Evolutionary conservation across 257 asterid species (phyloP).

Genomic region (Fraxinus americana): DNA sequence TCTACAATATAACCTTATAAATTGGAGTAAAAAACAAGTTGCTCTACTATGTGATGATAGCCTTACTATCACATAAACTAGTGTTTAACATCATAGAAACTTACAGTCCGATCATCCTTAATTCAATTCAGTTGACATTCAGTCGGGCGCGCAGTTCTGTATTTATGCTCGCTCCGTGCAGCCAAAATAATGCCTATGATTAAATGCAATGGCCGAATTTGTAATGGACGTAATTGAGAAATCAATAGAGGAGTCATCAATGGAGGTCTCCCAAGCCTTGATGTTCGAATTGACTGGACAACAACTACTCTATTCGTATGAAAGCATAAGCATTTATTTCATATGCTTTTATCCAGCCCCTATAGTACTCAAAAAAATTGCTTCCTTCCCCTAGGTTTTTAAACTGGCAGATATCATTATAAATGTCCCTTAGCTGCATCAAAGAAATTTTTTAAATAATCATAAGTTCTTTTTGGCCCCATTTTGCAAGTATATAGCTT

Average conservation of each 20-base stretch:
- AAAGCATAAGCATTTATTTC: slow-evolving; percentile 31
- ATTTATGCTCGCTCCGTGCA: background rate
- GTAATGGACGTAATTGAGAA: background rate
- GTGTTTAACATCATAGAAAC: too few species aligned
- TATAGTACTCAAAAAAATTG: slow-evolving; percentile 10
- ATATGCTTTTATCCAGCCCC: slow-evolving; percentile 22
- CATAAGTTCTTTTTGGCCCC: slow-evolving; percentile 21
- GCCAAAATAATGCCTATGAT: background rate
- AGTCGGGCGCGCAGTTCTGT: background rate
- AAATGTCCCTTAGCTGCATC: slow-evolving; percentile 17
- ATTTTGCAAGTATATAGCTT: background rate
- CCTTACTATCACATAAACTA: too few species aligned
- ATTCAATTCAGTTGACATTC: background rate
- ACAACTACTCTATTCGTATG: background rate
- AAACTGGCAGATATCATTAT: background rate
- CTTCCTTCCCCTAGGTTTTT: slow-evolving; percentile 26
- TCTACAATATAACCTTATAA: too few species aligned
- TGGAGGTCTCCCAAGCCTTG: slow-evolving; percentile 6
- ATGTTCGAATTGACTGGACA: slow-evolving; percentile 29
- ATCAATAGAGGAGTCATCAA: background rate
- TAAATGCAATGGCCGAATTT: background rate
- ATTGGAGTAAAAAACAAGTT: too few species aligned
- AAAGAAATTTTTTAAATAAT: slow-evolving; percentile 10
- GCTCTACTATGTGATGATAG: too few species aligned
- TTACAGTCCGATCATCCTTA: background rate